Percentiles rank a stretch among this genome's conserved stretches.
Evolutionary conservation across 2,329 filamentous ascomycete genomes (phyloP).

Genomic region (Metarhizium album): DNA sequence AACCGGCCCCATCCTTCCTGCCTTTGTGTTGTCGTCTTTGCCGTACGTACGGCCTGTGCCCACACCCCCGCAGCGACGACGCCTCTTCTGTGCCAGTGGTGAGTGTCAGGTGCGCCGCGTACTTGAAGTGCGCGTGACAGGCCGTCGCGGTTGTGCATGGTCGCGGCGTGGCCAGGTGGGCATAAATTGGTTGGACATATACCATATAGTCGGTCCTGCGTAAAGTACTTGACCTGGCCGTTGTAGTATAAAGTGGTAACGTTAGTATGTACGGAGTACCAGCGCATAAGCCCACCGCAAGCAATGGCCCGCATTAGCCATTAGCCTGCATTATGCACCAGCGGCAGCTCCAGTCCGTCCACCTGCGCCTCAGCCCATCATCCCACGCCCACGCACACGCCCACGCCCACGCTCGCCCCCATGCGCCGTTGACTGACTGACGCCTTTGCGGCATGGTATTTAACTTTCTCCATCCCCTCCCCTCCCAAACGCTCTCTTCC

Average conservation of each 20-base stretch:
- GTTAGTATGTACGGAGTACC: neutral
- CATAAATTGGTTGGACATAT: too few relatives aligned
- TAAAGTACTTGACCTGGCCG: too few relatives aligned
- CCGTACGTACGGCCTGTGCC: neutral
- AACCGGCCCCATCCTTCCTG: neutral
- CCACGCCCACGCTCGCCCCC: neutral
- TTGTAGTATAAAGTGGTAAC: too few relatives aligned
- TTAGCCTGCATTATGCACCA: too few relatives aligned
- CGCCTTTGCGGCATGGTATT: conserved; percentile 3
- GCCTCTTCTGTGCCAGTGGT: too few relatives aligned
- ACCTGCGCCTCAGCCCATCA: too few relatives aligned
- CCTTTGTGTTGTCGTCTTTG: neutral
- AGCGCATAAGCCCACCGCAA: neutral
- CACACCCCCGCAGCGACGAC: neutral
- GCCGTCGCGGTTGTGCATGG: too few relatives aligned
- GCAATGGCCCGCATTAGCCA: neutral
- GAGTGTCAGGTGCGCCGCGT: too few relatives aligned
- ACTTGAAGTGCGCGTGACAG: too few relatives aligned
- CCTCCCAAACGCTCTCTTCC: neutral
- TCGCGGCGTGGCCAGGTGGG: too few relatives aligned
- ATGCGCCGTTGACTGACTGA: neutral
- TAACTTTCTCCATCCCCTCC: conserved; percentile 9
- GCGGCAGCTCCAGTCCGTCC: neutral
- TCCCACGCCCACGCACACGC: too few relatives aligned
- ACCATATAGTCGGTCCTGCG: too few relatives aligned